These are phyloP conservation scores for Penicillium frequentans DNA, from an alignment of 2,329 filamentous ascomycete genomes.

Conservation along the genomic window DNA sequence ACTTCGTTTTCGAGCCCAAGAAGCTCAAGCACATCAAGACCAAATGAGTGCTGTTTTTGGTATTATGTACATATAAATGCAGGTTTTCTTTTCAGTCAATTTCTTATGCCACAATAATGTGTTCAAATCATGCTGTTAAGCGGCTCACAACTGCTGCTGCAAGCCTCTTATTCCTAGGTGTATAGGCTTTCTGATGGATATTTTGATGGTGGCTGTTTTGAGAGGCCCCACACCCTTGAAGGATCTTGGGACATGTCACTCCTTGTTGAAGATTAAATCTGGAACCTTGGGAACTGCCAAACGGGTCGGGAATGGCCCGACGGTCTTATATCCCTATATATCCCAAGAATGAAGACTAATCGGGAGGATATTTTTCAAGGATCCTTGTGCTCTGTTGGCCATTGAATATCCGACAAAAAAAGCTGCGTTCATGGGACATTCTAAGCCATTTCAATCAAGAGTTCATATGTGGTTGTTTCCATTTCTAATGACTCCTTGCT, in stretches of 20 bases:
- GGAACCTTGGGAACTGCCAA: neutral
- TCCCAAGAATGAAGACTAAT: too few relatives aligned
- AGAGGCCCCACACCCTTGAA: neutral
- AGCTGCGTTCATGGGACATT: too few relatives aligned
- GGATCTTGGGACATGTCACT: neutral
- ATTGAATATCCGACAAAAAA: too few relatives aligned
- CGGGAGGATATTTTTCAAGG: too few relatives aligned
- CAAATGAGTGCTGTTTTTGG: slow-evolving; percentile 58
- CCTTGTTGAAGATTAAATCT: neutral
- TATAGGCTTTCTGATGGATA: neutral
- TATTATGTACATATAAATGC: slow-evolving; percentile 41
- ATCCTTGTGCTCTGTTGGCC: too few relatives aligned
- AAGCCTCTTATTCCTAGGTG: neutral
- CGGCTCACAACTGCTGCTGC: neutral
- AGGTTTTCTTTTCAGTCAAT: slow-evolving; percentile 12
- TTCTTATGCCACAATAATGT: neutral
- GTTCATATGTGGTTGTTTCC: neutral
- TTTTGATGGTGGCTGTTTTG: neutral
- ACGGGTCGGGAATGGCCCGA: neutral
- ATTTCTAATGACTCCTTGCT: neutral
- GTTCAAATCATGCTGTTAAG: neutral
- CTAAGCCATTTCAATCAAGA: too few relatives aligned
- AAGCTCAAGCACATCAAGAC: slow-evolving; percentile 86
- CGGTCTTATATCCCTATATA: too few relatives aligned
- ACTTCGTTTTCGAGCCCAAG: slow-evolving; percentile 81